A percentile compares a stretch with the other conserved stretches of the same genome.
phyloP scores from a whole-genome alignment of 306 rosid species.

The Quercus agrifolia region DNA sequence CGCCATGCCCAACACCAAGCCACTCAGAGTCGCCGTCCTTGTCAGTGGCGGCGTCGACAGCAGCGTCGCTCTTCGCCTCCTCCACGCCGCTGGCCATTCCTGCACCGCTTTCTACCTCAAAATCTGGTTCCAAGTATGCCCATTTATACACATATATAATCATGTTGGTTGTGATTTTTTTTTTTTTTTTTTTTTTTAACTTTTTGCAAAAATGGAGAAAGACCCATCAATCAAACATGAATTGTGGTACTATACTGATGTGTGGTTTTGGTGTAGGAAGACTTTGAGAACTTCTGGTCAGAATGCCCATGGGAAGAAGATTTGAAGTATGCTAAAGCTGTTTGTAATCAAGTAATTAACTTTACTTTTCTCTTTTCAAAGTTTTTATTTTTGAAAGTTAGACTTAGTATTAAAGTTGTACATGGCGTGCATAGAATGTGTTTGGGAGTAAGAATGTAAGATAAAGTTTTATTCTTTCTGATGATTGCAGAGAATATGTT shows the following conservation, averaged over 20 bases:
- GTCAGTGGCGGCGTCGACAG: constrained; percentile 93
- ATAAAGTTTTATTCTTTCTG: background rate
- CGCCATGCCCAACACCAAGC: constrained; percentile 49
- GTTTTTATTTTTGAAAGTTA: background rate
- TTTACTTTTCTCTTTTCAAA: background rate
- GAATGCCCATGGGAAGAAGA: constrained; percentile 98
- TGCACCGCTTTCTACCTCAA: constrained; percentile 91
- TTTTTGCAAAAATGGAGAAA: background rate
- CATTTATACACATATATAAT: background rate
- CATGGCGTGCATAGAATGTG: background rate
- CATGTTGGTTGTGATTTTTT: background rate
- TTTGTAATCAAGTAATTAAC: constrained; percentile 65
- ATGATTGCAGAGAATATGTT: background rate
- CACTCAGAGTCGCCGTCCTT: constrained; percentile 70
- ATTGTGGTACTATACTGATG: background rate
- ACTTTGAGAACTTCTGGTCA: constrained; percentile 91
- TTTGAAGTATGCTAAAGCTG: constrained; percentile 75
- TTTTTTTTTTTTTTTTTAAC: background rate
- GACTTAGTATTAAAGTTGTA: background rate
- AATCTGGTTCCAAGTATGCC: constrained; percentile 85
- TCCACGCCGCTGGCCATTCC: constrained; percentile 82
- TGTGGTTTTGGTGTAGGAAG: constrained; percentile 63
- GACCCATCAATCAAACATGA: background rate
- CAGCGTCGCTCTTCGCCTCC: constrained; percentile 88
- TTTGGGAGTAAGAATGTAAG: background rate